These are phyloP conservation scores for Brettanomyces naardenensis DNA, from an alignment of 805 yeast species.

Conservation along the genomic window DNA sequence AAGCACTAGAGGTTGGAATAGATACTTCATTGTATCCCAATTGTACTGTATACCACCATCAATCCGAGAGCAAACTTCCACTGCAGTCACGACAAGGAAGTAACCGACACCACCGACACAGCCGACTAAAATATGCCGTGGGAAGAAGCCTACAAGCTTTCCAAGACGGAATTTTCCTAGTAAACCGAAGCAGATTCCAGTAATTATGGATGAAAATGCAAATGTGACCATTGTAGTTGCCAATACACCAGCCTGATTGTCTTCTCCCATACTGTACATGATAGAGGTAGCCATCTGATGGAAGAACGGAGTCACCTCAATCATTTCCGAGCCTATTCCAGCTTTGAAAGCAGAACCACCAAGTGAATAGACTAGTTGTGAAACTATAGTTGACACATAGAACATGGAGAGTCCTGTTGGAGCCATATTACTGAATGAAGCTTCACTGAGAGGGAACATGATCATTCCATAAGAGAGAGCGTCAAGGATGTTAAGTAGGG, in stretches of 20 bases:
- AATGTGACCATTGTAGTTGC: slow-evolving; percentile 85
- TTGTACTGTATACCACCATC: slow-evolving; percentile 68
- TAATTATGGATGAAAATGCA: slow-evolving; percentile 74
- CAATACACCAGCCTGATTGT: slow-evolving; percentile 40
- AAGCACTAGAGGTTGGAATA: slow-evolving; percentile 37
- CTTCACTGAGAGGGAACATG: slow-evolving; percentile 83
- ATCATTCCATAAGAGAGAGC: slow-evolving; percentile 97
- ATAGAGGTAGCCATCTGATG: slow-evolving; percentile 87
- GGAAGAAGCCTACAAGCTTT: slow-evolving; percentile 87
- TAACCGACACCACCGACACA: slow-evolving; percentile 99
- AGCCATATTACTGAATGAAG: slow-evolving; percentile 69
- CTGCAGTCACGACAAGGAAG: slow-evolving; percentile 80
- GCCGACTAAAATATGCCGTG: slow-evolving; percentile 91
- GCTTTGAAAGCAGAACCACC: slow-evolving; percentile 88
- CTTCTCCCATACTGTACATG: slow-evolving; percentile 41
- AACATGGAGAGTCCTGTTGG: slow-evolving; percentile 92
- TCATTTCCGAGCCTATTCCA: slow-evolving; percentile 98
- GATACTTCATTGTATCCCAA: slow-evolving; percentile 41
- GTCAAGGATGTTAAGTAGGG: slow-evolving; percentile 79
- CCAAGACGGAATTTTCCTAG: slow-evolving; percentile 81
- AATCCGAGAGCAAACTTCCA: slow-evolving; percentile 81
- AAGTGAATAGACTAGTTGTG: slow-evolving; percentile 79
- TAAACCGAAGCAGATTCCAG: slow-evolving; percentile 72
- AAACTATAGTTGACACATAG: slow-evolving; percentile 82
- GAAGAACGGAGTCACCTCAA: slow-evolving; percentile 97